A percentile compares a stretch with the other conserved stretches of the same genome.
Conservation (phyloP, 73 alveolate species). For the Tetrahymena thermophila region DNA sequence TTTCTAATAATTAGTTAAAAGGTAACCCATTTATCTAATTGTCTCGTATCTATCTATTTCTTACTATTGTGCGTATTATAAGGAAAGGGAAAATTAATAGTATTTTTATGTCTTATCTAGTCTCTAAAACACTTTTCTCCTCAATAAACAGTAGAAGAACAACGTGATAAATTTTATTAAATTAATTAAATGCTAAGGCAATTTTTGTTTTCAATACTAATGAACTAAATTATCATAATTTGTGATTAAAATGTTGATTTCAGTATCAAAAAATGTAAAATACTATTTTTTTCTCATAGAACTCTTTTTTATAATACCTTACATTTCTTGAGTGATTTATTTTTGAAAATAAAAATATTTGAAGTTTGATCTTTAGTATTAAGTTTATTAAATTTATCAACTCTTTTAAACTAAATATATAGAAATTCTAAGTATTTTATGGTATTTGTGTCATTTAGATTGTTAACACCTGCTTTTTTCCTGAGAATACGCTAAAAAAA, state of each 20-base stretch:
- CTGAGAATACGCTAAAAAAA: background rate
- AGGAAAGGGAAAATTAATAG: background rate
- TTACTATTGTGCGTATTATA: slow-evolving; percentile 11
- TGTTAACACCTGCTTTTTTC: background rate
- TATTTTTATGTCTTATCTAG: background rate
- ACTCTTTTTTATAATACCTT: background rate
- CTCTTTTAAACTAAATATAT: background rate
- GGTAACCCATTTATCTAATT: background rate
- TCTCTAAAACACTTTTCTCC: background rate
- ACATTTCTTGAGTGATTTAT: background rate
- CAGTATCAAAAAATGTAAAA: background rate
- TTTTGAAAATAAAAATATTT: background rate
- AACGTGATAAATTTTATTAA: background rate
- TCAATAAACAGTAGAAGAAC: background rate
- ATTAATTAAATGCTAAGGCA: background rate
- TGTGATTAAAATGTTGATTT: background rate
- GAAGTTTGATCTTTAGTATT: background rate
- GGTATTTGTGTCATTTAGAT: too few relatives aligned
- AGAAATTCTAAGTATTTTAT: background rate
- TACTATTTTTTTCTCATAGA: background rate
- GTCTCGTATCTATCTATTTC: slow-evolving; percentile 12
- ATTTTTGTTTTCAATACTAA: background rate
- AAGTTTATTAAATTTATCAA: background rate
- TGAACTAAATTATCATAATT: background rate
- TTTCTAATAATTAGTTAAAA: background rate